These are phyloP conservation scores for Cercospora nicotianae DNA, from an alignment of 2,329 filamentous ascomycete genomes.

Conservation along the genomic window DNA sequence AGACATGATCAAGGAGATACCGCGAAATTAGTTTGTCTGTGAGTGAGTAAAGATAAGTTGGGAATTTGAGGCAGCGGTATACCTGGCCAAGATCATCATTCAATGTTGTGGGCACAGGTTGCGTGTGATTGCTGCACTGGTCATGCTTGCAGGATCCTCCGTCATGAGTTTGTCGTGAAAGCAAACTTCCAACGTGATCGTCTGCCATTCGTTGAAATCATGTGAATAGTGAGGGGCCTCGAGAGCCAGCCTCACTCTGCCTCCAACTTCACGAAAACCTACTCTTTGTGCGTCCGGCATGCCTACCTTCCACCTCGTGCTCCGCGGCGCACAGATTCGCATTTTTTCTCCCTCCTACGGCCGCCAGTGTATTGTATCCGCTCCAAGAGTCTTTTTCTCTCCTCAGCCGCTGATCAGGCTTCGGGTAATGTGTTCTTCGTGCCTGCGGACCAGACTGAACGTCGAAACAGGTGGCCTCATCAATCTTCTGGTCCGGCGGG, in stretches of 20 bases:
- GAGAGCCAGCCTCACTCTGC: not conserved
- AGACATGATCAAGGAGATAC: not conserved
- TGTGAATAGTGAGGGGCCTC: not conserved
- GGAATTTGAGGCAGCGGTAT: not conserved
- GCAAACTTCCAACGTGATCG: not conserved
- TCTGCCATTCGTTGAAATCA: not conserved
- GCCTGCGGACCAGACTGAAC: not conserved
- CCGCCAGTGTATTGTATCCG: not conserved
- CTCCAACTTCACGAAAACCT: not conserved
- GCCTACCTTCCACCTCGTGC: not conserved
- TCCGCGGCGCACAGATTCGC: not conserved
- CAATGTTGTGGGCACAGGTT: not conserved
- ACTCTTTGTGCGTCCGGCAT: not conserved
- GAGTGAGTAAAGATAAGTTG: not conserved
- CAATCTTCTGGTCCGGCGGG: not conserved
- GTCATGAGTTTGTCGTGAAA: not conserved
- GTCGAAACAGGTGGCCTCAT: not conserved
- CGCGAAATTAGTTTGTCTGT: not conserved
- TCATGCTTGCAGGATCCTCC: not conserved
- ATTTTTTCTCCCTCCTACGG: not conserved
- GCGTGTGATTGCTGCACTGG: not conserved
- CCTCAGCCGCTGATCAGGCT: not conserved
- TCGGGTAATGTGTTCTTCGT: not conserved
- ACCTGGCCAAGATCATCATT: not conserved
- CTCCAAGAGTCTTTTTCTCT: not conserved